phyloP scores from a whole-genome alignment of 768 basidiomycete genomes.

The Tephrocybe rancida region DNA sequence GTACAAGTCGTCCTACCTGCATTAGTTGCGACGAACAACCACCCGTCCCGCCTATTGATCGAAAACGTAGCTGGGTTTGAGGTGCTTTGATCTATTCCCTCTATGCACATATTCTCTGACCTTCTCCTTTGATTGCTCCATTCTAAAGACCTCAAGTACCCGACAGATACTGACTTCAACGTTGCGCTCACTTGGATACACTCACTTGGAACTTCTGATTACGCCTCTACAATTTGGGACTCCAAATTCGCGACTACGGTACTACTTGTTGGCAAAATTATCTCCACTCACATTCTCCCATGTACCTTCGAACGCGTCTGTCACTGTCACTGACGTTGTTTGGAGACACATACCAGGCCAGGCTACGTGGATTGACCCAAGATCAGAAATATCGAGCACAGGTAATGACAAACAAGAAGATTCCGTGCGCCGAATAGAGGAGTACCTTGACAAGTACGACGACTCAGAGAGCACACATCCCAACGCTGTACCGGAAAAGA shows the following conservation, averaged over 20 bases:
- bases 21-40: conserved; percentile 41
- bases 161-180: conserved; percentile 54
- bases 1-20: conserved; percentile 64
- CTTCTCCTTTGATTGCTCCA: background rate
- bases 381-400: conserved; percentile 15
- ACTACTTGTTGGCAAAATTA: conserved; percentile 74
- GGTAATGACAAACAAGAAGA: background rate
- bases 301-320: conserved; percentile 12
- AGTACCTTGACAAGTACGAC: conserved; percentile 41
- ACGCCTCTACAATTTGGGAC: conserved; percentile 80
- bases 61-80: conserved; percentile 88
- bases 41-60: conserved; percentile 64
- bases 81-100: conserved; percentile 40
- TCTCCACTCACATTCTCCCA: conserved; percentile 39
- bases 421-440: conserved; percentile 26
- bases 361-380: conserved; percentile 41
- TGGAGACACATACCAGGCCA: conserved; percentile 60
- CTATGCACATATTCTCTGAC: conserved; percentile 2
- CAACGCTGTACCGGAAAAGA: conserved; percentile 56
- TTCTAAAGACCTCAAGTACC: conserved; percentile 62
- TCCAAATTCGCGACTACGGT: conserved; percentile 81
- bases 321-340: conserved; percentile 25
- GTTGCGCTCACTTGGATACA: conserved; percentile 58
- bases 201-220: conserved; percentile 60
- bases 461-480: conserved; percentile 19